A percentile compares a stretch with the other conserved stretches of the same genome.
These are phyloP conservation scores for Cyathus striatus DNA, from an alignment of 768 basidiomycete species.

Conservation along the genomic window DNA sequence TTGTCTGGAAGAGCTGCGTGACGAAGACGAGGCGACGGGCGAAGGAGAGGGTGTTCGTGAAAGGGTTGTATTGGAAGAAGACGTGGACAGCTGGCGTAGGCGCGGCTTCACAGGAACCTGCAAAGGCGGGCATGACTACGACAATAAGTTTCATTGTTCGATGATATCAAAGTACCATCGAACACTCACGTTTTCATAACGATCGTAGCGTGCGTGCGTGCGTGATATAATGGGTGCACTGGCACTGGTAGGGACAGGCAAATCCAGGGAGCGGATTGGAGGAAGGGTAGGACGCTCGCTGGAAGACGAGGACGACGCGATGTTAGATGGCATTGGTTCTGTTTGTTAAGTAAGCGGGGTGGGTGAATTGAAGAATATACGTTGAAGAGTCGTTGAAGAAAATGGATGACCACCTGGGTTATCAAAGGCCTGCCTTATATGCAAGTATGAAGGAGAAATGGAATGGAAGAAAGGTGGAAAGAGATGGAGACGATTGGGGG, in stretches of 20 bases:
- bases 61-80: slow-evolving; percentile 24
- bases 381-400: slow-evolving; percentile 5
- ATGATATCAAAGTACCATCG: background rate
- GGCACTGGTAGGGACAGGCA: slow-evolving; percentile 21
- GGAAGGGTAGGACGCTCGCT: slow-evolving; percentile 45
- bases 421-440: slow-evolving; percentile 32
- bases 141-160: slow-evolving; percentile 1
- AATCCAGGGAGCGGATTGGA: slow-evolving; percentile 41
- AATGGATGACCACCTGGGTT: slow-evolving; percentile 28
- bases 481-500: slow-evolving; percentile 11
- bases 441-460: slow-evolving; percentile 11
- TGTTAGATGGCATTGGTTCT: slow-evolving; percentile 8
- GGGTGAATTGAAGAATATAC: background rate
- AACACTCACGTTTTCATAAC: slow-evolving; percentile 11
- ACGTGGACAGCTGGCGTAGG: slow-evolving; percentile 26
- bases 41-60: slow-evolving; percentile 32
- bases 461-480: slow-evolving; percentile 17
- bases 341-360: background rate
- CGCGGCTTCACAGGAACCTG: slow-evolving; percentile 13
- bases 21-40: slow-evolving; percentile 10
- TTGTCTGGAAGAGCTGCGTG: slow-evolving; percentile 5
- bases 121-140: slow-evolving; percentile 14
- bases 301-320: slow-evolving; percentile 13
- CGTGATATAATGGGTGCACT: too few relatives aligned
- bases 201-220: slow-evolving; percentile 8